Evolutionary conservation across 2,329 filamentous ascomycete species (phyloP), one percentile per base, ranked within the genome.

Genomic region (Penicillium polonicum): DNA sequence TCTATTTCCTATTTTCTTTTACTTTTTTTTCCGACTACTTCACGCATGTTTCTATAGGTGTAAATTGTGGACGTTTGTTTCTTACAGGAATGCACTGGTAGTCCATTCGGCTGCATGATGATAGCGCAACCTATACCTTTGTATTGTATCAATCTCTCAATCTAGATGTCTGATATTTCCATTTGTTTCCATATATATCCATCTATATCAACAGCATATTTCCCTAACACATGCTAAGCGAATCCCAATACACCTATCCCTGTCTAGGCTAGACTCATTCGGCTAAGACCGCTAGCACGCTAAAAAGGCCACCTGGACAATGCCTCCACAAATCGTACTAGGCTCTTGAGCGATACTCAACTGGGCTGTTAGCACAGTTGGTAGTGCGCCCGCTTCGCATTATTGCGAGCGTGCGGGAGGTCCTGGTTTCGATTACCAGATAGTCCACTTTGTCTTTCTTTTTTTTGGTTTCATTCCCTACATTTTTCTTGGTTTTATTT

Each of bases 341-440:
- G 4, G 17, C 15, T 19, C 21, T n/a, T 3, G 9, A 29, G 17
- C n/a, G 52, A 41, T 48, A 55, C 35, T 41, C 36, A 55, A 31
- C 44, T 55, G 52, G 52, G 59, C 54, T 55, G 39, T 49, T 57
- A 39, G 59, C 52, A 50, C 48, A 53, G 52, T 55, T 42, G 49
- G 48, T 42, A 59, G 49, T 56, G 53, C 53, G 53, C 72, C 66
- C 72, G 70, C 72, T 75, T 75, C 74, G 73, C 71, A 74, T 55
- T 6, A 45, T 21, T 49, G 52, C 52, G 52, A 55, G 52, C 52
- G 52, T 76, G 74, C 72, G 73, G 69, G 75, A 70, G 74, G 73
- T 75, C 74, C 71, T 68, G 72, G 73, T 73, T 76, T 76, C 72
- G 74, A 77, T 77, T 77, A 74, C 74, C 75, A 69, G 74, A 72